Base-by-base conservation (phyloP, 768 basidiomycete genomes). In the Auriculariales sp. region DNA sequence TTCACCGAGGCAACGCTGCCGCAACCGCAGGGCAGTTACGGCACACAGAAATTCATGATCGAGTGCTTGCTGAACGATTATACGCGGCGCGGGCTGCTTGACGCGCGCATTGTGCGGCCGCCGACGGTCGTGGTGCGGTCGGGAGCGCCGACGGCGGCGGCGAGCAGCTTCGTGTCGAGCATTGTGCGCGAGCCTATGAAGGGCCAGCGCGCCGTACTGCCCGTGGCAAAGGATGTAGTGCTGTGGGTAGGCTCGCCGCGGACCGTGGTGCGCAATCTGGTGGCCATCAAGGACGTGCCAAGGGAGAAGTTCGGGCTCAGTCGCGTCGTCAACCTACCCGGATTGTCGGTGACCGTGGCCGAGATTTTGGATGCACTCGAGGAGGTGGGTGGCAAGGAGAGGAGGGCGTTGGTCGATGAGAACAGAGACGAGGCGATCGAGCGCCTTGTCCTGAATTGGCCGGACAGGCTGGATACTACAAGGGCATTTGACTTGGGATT, bases 11-110 rank as follows among this genome's bases (percentile, higher is more conserved):
- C 67, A 12, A 77, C 74, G 2, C 69, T 74, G 39, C 68, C 75
- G 6, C 74, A 71, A 3, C 77, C 77, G 12, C 68, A 77, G 53
- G 66, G 76, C 42, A 69, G 75, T 11, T 78, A 77, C 54, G 77
- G 77, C n/a, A 68, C 70, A 58, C 73, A 65, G 7, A 79, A 79
- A 56, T 68, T 78, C 52, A 65, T 70, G 15, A 67, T 70, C 11
- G 78, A 80, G 61, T 61, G 77, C 29, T 61, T 77, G 47, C 66
- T 78, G 48, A 78, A 77, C 63, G 77, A 80, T 56, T 80, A 74
- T 58, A 66, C 74, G 9, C 70, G 78, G 31, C 64, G 76, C 22
- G 75, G 75, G 9, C 75, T 74, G 53, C 59, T 78, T 35, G 75
- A 79, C 54, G 78, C 76, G 17, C 71, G 76, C 29, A 73, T 78